These are phyloP conservation scores for Exobasidium cylindrosporum DNA, from an alignment of 1,284 basidiomycete species.

Conservation along the genomic window DNA sequence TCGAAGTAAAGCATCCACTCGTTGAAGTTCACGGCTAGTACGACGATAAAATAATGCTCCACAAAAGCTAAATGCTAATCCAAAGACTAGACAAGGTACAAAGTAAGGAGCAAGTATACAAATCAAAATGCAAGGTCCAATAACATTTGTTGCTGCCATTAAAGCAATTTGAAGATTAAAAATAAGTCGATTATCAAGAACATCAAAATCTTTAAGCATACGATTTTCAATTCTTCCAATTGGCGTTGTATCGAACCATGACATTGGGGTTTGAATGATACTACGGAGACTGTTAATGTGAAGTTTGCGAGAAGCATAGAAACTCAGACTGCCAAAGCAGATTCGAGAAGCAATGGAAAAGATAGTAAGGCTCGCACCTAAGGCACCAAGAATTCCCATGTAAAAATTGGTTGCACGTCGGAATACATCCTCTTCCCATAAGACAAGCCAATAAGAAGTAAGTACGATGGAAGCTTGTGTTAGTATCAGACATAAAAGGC, in stretches of 20 bases:
- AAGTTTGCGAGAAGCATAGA: slow-evolving; percentile 18
- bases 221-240: slow-evolving; percentile 29
- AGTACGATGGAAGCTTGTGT: slow-evolving; percentile 66
- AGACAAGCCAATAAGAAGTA: slow-evolving; percentile 56
- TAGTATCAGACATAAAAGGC: slow-evolving; percentile 62
- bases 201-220: slow-evolving; percentile 49
- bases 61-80: slow-evolving; percentile 59
- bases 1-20: slow-evolving; percentile 45
- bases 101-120: slow-evolving; percentile 78
- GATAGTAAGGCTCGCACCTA: slow-evolving; percentile 55
- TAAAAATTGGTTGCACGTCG: slow-evolving; percentile 61
- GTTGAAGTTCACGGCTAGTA: slow-evolving; percentile 23
- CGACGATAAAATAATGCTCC: slow-evolving; percentile 21
- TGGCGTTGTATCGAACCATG: slow-evolving; percentile 31
- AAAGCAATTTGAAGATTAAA: slow-evolving; percentile 13
- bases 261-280: slow-evolving; percentile 26
- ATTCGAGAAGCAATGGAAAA: slow-evolving; percentile 7
- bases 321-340: slow-evolving; percentile 19
- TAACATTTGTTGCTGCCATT: slow-evolving; percentile 59
- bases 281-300: slow-evolving; percentile 21
- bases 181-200: slow-evolving; percentile 46
- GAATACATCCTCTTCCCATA: slow-evolving; percentile 62
- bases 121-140: slow-evolving; percentile 74
- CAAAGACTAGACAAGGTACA: slow-evolving; percentile 65
- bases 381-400: slow-evolving; percentile 68